Evolutionary conservation across 352 stramenopile species (phyloP), one percentile per base, ranked within the genome.

Genomic region (Chrysophaeum taylorii): DNA sequence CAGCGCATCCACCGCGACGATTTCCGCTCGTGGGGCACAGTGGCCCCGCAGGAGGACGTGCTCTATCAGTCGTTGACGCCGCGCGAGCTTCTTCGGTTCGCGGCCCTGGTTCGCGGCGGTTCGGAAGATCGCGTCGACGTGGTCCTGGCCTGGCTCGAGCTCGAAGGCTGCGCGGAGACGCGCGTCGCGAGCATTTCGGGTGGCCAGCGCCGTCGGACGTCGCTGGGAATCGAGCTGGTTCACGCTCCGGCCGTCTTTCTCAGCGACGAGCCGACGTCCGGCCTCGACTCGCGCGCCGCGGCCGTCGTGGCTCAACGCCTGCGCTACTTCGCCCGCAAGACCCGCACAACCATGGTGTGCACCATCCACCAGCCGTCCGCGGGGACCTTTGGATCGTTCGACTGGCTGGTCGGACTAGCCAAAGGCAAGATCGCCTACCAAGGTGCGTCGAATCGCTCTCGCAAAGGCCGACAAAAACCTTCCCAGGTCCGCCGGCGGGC

Each of bases 21-120:
- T 73, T 76, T 77, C 36, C 74, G 81, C 38, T 76, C 57, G 33
- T 27, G 16, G 14, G 50, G 50, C 9, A 75, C 77, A n/a, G 76
- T 85, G 14, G 81, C 87, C n/a, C 83, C 78, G 78, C 89, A 95
- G 64, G 89, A 96, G 69, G 88, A 96, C 76, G 75, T 94, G 7
- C 84, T 96, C 48, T 82, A 93, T 52, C 57, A 73, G 23, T 92
- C 88, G 43, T 80, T 95, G 31, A 96, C 89, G 0, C 88, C 95
- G 0, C 80, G 87, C 62, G 89, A 96, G 73, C 90, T 89, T 39
- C 75, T 96, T 33, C 76, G 80, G 60, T 94, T 93, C 76, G 81
- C 91, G 23, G 85, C 85, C 52, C 70, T 92, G 67, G 83, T 85
- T 18, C 29, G 54, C 25, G 43, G 37, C 73, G 38, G 68, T 27